Evolutionary conservation across 805 yeast genomes (phyloP).

Genomic region (Suhomyces sp.): DNA sequence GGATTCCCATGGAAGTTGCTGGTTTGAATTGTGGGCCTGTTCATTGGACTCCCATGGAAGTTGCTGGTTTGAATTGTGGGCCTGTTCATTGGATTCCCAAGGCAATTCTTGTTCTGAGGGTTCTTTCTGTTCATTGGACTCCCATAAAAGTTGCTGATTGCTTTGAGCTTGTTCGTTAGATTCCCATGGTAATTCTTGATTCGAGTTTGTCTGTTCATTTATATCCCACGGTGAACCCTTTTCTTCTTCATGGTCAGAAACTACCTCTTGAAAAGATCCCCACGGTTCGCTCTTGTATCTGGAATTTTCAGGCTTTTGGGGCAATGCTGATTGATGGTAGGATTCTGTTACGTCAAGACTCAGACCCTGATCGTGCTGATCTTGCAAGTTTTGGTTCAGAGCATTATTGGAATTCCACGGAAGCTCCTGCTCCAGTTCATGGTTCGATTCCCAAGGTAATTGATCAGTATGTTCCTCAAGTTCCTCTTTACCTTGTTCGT

Average conservation of each 20-base stretch:
- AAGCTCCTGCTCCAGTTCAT: neutral
- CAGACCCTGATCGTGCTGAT: neutral
- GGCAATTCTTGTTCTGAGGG: slow-evolving; percentile 3
- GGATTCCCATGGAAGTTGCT: slow-evolving; percentile 3
- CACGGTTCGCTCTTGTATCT: neutral
- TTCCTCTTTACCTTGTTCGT: neutral
- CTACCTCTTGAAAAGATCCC: neutral
- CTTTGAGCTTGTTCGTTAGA: neutral
- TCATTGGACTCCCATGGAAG: slow-evolving; percentile 6
- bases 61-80: neutral
- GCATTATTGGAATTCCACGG: slow-evolving; percentile 5
- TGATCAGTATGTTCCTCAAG: neutral
- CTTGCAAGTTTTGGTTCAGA: neutral
- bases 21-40: neutral
- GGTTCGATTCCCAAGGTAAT: slow-evolving; percentile 15
- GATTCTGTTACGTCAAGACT: neutral
- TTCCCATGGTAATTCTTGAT: slow-evolving; percentile 4
- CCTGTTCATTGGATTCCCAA: slow-evolving; percentile 2
- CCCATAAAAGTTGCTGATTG: no score
- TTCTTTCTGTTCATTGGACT: no score
- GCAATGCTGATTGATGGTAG: neutral
- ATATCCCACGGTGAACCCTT: neutral
- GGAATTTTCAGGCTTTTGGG: neutral
- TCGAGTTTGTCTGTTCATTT: neutral
- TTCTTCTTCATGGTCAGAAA: neutral